These are phyloP conservation scores for Daedaleopsis sinensis DNA, from an alignment of 768 basidiomycete genomes.

Conservation along the genomic window DNA sequence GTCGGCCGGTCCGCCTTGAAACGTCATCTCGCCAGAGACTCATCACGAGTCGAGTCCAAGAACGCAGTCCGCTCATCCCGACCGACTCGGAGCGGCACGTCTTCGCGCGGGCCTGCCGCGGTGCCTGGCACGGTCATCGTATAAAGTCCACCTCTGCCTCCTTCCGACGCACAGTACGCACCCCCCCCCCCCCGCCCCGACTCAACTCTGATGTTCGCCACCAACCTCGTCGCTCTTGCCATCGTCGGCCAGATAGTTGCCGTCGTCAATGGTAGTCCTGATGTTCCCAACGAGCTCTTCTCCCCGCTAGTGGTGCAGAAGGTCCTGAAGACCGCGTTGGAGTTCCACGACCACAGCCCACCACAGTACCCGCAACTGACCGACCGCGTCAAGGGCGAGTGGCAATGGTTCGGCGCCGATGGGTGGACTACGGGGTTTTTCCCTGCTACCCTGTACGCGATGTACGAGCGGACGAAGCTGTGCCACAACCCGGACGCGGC, in stretches of 20 bases:
- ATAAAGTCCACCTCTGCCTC: neutral
- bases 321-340: conserved; percentile 56
- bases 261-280: conserved; percentile 1
- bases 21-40: neutral
- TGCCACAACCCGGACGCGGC: conserved; percentile 42
- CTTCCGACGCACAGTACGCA: neutral
- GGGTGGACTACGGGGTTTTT: conserved; percentile 75
- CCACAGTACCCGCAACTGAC: conserved; percentile 66
- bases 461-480: conserved; percentile 53
- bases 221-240: neutral
- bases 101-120: neutral
- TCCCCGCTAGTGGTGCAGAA: conserved; percentile 62
- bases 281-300: conserved; percentile 54
- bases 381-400: conserved; percentile 46
- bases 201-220: conserved; percentile 3
- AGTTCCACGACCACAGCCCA: conserved; percentile 40
- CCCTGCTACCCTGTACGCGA: conserved; percentile 59
- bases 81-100: neutral
- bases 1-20: neutral
- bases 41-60: neutral
- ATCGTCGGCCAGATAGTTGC: conserved; percentile 3
- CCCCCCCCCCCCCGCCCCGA: neutral
- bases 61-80: neutral
- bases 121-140: neutral
- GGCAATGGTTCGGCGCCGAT: conserved; percentile 56